A percentile compares a stretch with the other conserved stretches of the same genome.
phyloP scores from a whole-genome alignment of 2,329 filamentous ascomycete species.

The Colletotrichum tropicale region DNA sequence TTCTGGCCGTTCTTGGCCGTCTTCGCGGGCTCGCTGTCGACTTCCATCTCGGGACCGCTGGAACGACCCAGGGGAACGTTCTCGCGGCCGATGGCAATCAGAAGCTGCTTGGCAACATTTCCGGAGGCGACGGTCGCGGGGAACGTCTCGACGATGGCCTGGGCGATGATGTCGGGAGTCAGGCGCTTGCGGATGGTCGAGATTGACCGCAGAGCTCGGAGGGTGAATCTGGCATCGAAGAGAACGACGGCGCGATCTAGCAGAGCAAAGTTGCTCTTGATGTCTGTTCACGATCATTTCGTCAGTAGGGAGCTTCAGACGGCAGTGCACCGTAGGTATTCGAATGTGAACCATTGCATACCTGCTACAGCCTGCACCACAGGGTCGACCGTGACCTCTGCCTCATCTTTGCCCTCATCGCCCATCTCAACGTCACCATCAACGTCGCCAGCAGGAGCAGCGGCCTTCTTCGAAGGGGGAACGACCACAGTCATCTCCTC shows the following conservation, averaged over 20 bases:
- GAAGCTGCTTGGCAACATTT: constrained; percentile 70
- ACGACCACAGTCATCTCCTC: constrained; percentile 85
- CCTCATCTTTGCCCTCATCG: constrained; percentile 56
- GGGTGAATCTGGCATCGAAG: constrained; percentile 94
- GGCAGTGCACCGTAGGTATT: neutral
- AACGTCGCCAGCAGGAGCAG: constrained; percentile 60
- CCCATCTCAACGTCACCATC: constrained; percentile 78
- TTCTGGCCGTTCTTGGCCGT: constrained; percentile 59
- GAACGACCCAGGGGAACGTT: constrained; percentile 66
- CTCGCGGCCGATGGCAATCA: constrained; percentile 72
- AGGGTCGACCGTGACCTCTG: constrained; percentile 63
- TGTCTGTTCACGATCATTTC: constrained; percentile 64
- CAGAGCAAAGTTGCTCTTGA: constrained; percentile 91
- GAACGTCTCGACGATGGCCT: constrained; percentile 83
- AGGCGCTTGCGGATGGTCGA: constrained; percentile 93
- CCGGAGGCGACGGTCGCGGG: constrained; percentile 64
- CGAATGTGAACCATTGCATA: constrained; percentile 36
- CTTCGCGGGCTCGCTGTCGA: constrained; percentile 66
- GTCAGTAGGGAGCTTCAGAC: constrained; percentile 22
- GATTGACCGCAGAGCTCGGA: constrained; percentile 92
- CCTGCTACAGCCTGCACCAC: constrained; percentile 64
- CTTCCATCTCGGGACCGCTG: constrained; percentile 71
- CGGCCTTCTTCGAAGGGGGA: constrained; percentile 71
- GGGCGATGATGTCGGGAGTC: constrained; percentile 78
- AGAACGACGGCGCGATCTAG: constrained; percentile 90